phyloP scores from a whole-genome alignment of 2,329 filamentous ascomycete genomes.

The Alternaria sp. region DNA sequence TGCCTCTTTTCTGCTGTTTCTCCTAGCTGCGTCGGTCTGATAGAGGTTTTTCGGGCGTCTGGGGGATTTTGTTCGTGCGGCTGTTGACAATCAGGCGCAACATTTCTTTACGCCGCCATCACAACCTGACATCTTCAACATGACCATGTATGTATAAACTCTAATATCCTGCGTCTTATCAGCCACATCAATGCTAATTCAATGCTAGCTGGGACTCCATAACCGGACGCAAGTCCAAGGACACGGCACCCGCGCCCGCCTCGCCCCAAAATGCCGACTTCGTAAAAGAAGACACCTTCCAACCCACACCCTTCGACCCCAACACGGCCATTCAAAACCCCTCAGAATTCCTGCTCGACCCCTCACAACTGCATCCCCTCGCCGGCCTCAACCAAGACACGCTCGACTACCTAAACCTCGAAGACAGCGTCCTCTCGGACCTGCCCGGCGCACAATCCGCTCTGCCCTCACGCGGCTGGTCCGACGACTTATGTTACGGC shows the following conservation, averaged over 20 bases:
- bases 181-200: conserved; percentile 3
- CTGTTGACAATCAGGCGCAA: conserved; percentile 30
- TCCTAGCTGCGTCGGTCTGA: conserved; percentile 9
- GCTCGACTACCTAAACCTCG: conserved; percentile 92
- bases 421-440: conserved; percentile 87
- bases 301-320: conserved; percentile 70
- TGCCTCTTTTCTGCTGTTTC: conserved; percentile 16
- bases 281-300: conserved; percentile 56
- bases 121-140: conserved; percentile 28
- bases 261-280: conserved; percentile 39
- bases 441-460: conserved; percentile 85
- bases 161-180: neutral
- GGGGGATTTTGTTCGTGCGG: conserved; percentile 14
- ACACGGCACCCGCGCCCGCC: conserved; percentile 53
- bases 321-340: conserved; percentile 75
- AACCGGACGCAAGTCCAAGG: conserved; percentile 63
- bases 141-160: conserved; percentile 42
- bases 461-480: conserved; percentile 94
- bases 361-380: conserved; percentile 87
- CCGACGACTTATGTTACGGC: conserved; percentile 97
- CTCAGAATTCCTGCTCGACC: conserved; percentile 88
- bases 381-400: conserved; percentile 91
- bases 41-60: conserved; percentile 27
- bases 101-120: conserved; percentile 22
- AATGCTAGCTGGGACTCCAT: conserved; percentile 59